A percentile compares a stretch with the other conserved stretches of the same genome.
phyloP scores from a whole-genome alignment of 2,329 filamentous ascomycete species.

The Colletotrichum filicis region DNA sequence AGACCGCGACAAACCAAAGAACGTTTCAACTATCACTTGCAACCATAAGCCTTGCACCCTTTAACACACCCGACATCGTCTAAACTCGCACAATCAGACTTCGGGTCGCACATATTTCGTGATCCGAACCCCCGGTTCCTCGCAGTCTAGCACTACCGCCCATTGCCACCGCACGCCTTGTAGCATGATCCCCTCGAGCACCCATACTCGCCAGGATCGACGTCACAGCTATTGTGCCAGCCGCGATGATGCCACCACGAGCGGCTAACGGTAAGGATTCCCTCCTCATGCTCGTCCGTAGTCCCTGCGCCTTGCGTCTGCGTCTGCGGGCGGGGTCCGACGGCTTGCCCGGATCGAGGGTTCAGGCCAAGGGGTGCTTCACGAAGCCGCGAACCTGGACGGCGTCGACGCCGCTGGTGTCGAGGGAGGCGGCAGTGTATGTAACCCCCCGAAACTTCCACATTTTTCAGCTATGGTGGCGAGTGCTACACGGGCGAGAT shows the following conservation, averaged over 20 bases:
- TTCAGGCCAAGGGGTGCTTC: constrained; percentile 14
- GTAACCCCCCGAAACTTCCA: not conserved
- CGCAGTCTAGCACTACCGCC: constrained; percentile 14
- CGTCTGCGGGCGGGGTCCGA: not conserved
- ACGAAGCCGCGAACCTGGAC: constrained; percentile 1
- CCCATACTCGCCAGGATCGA: not conserved
- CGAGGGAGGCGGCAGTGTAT: not conserved
- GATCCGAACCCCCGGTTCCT: not conserved
- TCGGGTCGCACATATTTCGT: no score
- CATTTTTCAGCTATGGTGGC: constrained; percentile 2
- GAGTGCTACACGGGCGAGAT: constrained; percentile 2
- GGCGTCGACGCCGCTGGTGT: constrained; percentile 10
- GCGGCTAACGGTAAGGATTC: no score
- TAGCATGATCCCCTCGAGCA: constrained; percentile 9
- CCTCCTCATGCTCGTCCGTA: no score
- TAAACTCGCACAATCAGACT: no score
- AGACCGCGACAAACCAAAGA: not conserved
- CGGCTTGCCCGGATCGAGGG: not conserved
- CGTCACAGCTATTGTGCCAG: not conserved
- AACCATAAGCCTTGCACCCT: no score
- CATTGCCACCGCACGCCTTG: not conserved
- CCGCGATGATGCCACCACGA: not conserved
- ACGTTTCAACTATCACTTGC: no score
- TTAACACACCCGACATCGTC: no score
- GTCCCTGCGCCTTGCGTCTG: no score